These are phyloP conservation scores for Neurospora sp. DNA, from an alignment of 2,329 filamentous ascomycete species.

Conservation along the genomic window DNA sequence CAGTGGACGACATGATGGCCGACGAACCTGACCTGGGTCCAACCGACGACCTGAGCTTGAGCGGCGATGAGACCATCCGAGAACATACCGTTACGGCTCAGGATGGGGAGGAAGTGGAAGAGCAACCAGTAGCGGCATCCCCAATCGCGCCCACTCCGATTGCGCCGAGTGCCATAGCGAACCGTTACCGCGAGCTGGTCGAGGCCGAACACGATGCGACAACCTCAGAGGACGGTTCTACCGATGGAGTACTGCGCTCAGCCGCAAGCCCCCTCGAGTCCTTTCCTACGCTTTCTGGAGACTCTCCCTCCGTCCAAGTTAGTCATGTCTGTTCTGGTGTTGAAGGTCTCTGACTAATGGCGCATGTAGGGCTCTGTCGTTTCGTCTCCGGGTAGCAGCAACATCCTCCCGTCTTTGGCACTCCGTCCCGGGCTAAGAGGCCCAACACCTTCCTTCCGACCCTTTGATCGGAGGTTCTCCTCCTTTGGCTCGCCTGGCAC, in stretches of 20 bases:
- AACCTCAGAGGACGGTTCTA: slow-evolving; percentile 42
- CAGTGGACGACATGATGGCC: slow-evolving; percentile 33
- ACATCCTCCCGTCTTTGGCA: slow-evolving; percentile 58
- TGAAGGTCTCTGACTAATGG: not conserved
- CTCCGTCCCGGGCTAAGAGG: slow-evolving; percentile 57
- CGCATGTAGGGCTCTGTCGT: slow-evolving; percentile 45
- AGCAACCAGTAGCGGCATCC: slow-evolving; percentile 20
- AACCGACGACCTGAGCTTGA: slow-evolving; percentile 28
- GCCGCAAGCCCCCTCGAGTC: slow-evolving; percentile 61
- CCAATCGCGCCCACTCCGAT: slow-evolving; percentile 13
- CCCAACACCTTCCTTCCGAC: slow-evolving; percentile 74
- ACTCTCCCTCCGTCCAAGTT: slow-evolving; percentile 77
- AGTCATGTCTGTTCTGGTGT: slow-evolving; percentile 15
- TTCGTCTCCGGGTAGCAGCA: slow-evolving; percentile 68
- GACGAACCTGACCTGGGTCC: slow-evolving; percentile 37
- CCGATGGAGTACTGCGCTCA: slow-evolving; percentile 43
- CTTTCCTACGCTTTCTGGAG: slow-evolving; percentile 64
- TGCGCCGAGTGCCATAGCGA: slow-evolving; percentile 28
- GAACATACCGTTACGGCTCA: slow-evolving; percentile 21
- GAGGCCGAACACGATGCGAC: slow-evolving; percentile 31
- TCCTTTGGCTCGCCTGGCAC: slow-evolving; percentile 58
- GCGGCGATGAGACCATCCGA: slow-evolving; percentile 34
- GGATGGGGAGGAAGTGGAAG: slow-evolving; percentile 18
- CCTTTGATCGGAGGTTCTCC: slow-evolving; percentile 91
- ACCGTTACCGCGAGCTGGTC: slow-evolving; percentile 36